Percentiles rank a stretch among this genome's conserved stretches.
Conservation (phyloP, 2,329 filamentous ascomycete genomes). For the Pseudonectria buxi region DNA sequence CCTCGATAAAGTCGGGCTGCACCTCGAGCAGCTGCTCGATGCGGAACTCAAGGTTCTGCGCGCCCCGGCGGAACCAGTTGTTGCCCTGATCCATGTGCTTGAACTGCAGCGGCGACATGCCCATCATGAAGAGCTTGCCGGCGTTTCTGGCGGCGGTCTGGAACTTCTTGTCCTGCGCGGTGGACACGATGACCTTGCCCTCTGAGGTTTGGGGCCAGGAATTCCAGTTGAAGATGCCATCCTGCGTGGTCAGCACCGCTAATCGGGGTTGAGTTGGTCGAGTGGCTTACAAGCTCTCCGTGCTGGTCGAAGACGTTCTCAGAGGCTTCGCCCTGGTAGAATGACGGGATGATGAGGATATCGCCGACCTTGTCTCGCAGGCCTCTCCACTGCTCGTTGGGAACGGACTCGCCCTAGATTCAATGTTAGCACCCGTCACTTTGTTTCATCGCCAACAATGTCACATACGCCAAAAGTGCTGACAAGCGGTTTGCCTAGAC, state of each 20-base stretch:
- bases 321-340: constrained; percentile 3
- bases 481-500: constrained; percentile 2
- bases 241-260: constrained; percentile 1
- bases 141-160: constrained; percentile 2
- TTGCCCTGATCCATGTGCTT: constrained; percentile 2
- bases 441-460: too few relatives aligned
- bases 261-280: too few relatives aligned
- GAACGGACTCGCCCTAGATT: constrained; percentile 3
- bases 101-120: constrained; percentile 6
- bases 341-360: constrained; percentile 4
- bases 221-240: constrained; percentile 8
- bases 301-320: constrained; percentile 4
- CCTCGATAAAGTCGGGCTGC: constrained; percentile 6
- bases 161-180: constrained; percentile 3
- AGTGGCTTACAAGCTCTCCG: constrained; percentile 2
- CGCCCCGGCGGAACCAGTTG: constrained; percentile 7
- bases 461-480: constrained; percentile 5
- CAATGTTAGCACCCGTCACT: background rate
- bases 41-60: constrained; percentile 4
- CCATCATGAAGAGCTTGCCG: constrained; percentile 9
- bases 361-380: constrained; percentile 3
- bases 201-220: constrained; percentile 3
- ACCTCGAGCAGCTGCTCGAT: constrained; percentile 3
- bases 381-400: constrained; percentile 1
- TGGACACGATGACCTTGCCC: constrained; percentile 2